These are phyloP conservation scores for Coprinopsis cinerea DNA, from an alignment of 768 basidiomycete species.

Conservation along the genomic window DNA sequence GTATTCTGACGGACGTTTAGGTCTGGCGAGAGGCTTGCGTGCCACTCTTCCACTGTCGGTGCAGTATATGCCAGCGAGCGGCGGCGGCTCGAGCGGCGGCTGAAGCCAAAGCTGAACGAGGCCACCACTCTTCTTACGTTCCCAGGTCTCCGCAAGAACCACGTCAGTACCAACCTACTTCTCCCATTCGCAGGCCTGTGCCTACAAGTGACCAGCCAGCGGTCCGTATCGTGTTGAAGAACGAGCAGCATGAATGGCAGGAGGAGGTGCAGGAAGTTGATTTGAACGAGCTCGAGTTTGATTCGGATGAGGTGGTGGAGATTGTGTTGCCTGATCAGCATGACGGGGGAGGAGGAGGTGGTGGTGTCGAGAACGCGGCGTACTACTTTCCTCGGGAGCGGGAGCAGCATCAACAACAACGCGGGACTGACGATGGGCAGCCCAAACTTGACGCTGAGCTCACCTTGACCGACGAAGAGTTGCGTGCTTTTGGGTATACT, in stretches of 20 bases:
- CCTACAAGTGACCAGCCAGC: constrained; percentile 18
- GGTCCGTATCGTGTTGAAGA: too few species aligned
- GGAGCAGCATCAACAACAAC: not conserved
- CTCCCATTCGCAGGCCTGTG: constrained; percentile 13
- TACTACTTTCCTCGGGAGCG: not conserved
- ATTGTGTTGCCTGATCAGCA: constrained; percentile 5
- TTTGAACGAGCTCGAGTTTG: constrained; percentile 16
- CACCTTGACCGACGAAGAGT: not conserved
- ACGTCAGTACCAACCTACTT: too few species aligned
- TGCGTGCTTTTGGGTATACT: not conserved
- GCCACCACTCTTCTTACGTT: not conserved
- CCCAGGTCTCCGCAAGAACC: not conserved
- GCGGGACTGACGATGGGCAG: not conserved
- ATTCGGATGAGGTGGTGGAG: constrained; percentile 10
- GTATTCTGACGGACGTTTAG: constrained; percentile 27
- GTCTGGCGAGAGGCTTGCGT: constrained; percentile 71
- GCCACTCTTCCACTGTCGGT: constrained; percentile 66
- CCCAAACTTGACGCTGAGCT: too few species aligned
- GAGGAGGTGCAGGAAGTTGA: not conserved
- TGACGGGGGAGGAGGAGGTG: not conserved
- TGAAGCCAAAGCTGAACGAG: constrained; percentile 15
- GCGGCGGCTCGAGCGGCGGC: constrained; percentile 45
- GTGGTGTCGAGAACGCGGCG: not conserved
- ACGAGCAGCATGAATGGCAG: constrained; percentile 15
- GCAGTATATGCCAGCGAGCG: constrained; percentile 69